Conservation (phyloP, 2,329 filamentous ascomycete genomes). For the Aspergillus floridensis region DNA sequence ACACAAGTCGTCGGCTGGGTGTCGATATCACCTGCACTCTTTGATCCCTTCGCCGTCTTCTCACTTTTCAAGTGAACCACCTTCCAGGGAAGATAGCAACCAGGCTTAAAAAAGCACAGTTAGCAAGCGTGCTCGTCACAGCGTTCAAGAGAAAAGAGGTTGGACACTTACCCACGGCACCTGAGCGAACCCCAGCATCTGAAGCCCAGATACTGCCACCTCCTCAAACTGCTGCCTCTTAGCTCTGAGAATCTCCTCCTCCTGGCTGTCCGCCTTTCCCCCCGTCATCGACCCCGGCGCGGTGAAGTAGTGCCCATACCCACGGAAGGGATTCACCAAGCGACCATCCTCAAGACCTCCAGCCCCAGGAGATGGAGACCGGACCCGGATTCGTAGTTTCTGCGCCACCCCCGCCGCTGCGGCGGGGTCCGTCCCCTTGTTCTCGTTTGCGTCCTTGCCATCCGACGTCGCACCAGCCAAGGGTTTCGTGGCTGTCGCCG, state of each 20-base stretch:
- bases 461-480: too few relatives aligned
- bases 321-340: slow-evolving; percentile 41
- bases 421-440: neutral
- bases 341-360: slow-evolving; percentile 30
- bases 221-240: slow-evolving; percentile 36
- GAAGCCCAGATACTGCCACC: slow-evolving; percentile 35
- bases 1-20: slow-evolving; percentile 20
- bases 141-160: neutral
- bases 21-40: slow-evolving; percentile 16
- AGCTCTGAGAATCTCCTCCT: slow-evolving; percentile 14
- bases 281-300: slow-evolving; percentile 30
- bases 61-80: slow-evolving; percentile 36
- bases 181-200: slow-evolving; percentile 31
- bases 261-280: slow-evolving; percentile 6
- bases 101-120: slow-evolving; percentile 28
- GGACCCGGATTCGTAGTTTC: slow-evolving; percentile 40
- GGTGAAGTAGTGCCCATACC: slow-evolving; percentile 44
- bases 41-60: slow-evolving; percentile 31
- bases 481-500: neutral
- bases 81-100: slow-evolving; percentile 43
- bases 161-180: slow-evolving; percentile 35
- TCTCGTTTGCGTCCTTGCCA: neutral
- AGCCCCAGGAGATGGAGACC: slow-evolving; percentile 38
- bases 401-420: slow-evolving; percentile 17
- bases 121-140: neutral